phyloP scores from a whole-genome alignment of 2,329 filamentous ascomycete genomes.

The Fusarium buharicum region DNA sequence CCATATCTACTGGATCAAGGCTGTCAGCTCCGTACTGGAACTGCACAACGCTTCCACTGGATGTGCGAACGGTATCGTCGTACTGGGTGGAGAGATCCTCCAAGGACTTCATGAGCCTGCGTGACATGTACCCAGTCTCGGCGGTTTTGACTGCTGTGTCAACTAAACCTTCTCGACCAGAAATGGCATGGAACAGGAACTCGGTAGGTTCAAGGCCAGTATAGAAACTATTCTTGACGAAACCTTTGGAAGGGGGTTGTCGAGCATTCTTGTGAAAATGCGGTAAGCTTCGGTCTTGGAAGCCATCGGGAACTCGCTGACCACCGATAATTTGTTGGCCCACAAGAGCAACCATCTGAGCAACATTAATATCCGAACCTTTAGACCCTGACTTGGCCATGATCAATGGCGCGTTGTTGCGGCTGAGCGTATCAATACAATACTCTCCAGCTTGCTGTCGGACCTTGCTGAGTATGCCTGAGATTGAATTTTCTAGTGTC shows the following conservation, averaged over 20 bases:
- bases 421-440: constrained; percentile 89
- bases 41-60: constrained; percentile 91
- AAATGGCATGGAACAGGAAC: constrained; percentile 99
- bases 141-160: constrained; percentile 99
- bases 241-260: constrained; percentile 89
- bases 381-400: constrained; percentile 99
- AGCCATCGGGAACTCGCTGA: constrained; percentile 95
- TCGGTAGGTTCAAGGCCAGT: constrained; percentile 96
- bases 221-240: constrained; percentile 94
- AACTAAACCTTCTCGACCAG: constrained; percentile 95
- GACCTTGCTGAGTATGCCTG: constrained; percentile 89
- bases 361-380: constrained; percentile 91
- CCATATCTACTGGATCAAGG: constrained; percentile 91
- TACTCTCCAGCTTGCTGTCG: constrained; percentile 89
- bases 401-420: constrained; percentile 89
- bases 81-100: constrained; percentile 92
- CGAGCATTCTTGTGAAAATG: constrained; percentile 94
- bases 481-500: constrained; percentile 89
- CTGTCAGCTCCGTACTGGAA: constrained; percentile 97
- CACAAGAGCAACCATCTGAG: constrained; percentile 97
- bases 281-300: constrained; percentile 92
- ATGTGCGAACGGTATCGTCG: constrained; percentile 93
- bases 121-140: constrained; percentile 92
- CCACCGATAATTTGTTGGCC: constrained; percentile 97
- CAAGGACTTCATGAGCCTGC: constrained; percentile 98